Base-by-base conservation (phyloP, 2,329 filamentous ascomycete species). In the Davidsoniella australis region DNA sequence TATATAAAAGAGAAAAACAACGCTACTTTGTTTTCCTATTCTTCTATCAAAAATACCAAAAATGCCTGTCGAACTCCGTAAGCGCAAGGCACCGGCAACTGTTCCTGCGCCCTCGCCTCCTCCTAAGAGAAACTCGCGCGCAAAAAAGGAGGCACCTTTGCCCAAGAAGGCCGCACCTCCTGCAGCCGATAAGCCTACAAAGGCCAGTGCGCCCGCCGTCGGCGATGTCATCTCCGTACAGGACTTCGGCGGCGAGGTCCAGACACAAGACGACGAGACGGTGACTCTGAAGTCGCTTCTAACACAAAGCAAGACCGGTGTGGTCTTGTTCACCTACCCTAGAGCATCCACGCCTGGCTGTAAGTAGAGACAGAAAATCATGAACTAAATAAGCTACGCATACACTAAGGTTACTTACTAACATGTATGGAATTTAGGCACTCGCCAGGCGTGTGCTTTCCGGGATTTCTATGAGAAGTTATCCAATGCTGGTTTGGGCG, bases 251-350 rank as follows among this genome's bases (percentile, higher is more conserved):
- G 76, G 76, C 55, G 80, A 91, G 60, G 68, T 98, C 55, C 78
- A 91, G 69, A 91, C 82, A 54, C 79, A 96, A 56, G 85, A 94
- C 55, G 87, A 87, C 58, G 68, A 72, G 48, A 84, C 82, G 67
- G 87, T 82, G 5, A 86, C 78, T 1, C 69, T 98, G 52, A 82
- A 85, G 67, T 71, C 78, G 57, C 77, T 98, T 20, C 74, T 95
- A 45, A 81, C 86, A 47, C 75, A 82, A 60, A 94, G 87, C 73
- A 80, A 85, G 66, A 72, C 75, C 36, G 91, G 89, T 23, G 82
- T 96, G 41, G 85, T 94, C 33, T 68, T 96, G 26, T 95, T 98
- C 64, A 95, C 88, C 29, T 96, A 96, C 62, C 91, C 91, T 52
- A 93, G 84, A 67, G 91, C 91, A 10, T 91, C 83, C 24, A 98